A percentile compares a stretch with the other conserved stretches of the same genome.
Conservation (phyloP, 345 rosid genomes). For the Eucalyptus albens region DNA sequence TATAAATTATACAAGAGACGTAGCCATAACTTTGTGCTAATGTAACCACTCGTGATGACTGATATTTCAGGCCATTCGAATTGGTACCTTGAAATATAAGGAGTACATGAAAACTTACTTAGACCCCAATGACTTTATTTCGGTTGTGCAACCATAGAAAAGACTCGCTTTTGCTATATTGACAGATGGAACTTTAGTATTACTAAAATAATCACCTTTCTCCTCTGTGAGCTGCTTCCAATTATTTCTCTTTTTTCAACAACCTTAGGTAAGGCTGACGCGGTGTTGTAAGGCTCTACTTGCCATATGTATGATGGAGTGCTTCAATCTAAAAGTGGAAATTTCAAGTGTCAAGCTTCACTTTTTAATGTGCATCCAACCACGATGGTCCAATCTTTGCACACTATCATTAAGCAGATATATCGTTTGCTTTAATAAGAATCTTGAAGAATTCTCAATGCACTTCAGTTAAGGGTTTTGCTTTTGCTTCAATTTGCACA, state of each 20-base stretch:
- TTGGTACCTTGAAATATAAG: background rate
- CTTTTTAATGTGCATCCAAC: background rate
- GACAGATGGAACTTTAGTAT: background rate
- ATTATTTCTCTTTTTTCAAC: background rate
- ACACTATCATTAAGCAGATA: background rate
- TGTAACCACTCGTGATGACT: background rate
- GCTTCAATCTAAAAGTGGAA: background rate
- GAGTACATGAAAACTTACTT: background rate
- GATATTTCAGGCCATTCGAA: background rate
- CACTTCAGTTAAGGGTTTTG: background rate
- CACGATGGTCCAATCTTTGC: background rate
- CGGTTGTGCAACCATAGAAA: background rate
- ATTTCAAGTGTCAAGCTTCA: background rate
- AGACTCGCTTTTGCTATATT: background rate
- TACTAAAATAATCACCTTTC: background rate
- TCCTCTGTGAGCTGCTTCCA: background rate
- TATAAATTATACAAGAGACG: background rate
- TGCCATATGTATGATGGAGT: background rate
- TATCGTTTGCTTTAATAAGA: background rate
- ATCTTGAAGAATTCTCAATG: background rate
- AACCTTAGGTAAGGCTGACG: background rate
- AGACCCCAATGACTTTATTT: background rate
- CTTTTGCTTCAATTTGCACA: background rate
- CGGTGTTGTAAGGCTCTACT: background rate
- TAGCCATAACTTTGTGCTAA: background rate